Evolutionary conservation across 768 basidiomycete genomes (phyloP), one percentile per base, ranked within the genome.

Genomic region (Xanthoconium purpureum): DNA sequence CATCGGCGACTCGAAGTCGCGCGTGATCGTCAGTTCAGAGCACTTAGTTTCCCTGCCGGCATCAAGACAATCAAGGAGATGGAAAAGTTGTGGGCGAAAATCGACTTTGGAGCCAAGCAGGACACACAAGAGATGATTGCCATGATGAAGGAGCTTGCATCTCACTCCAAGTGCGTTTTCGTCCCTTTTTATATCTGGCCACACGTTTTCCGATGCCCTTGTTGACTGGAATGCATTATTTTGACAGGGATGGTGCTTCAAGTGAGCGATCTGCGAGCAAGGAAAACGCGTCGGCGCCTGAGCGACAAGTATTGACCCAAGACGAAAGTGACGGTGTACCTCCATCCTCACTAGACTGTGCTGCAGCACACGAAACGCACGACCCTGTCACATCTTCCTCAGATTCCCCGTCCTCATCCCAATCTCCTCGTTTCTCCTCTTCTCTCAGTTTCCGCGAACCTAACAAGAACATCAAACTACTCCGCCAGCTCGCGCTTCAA

Each of bases 41-140:
- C 75, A 7, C 75, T 75, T 49, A 72, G 63, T 33, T 71, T 86
- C 43, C 87, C 87, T 1, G 70, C 78, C 0, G 82, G 80, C 1
- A 71, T 85, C 11, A 61, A 57, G 15, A 57, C 45, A 28, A 39
- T 54, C 35, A 65, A 58, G 50, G 63, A 61, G 62, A 74, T 69
- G 72, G 65, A 60, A 64, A 59, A 54, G 52, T 42, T 50, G 35
- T 76, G 71, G 76, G 61, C 67, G 8, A 62, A 50, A 6, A 62
- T 74, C 24, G 57, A 74, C 52, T 77, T 66, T 35, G 60, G 71
- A 9, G 62, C 51, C 1, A 60, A 55, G 51, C 47, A 55, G 15
- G 35, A 28, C 24, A 18, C 43, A 38, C 42, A 39, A 6, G 59
- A 57, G 50, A 33, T 37, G 35, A 43, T 55, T 0, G 44, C 58